Evolutionary conservation across 495 filamentous ascomycete genomes (phyloP), one percentile per base, ranked within the genome.

Genomic region (Penicillium salamii): DNA sequence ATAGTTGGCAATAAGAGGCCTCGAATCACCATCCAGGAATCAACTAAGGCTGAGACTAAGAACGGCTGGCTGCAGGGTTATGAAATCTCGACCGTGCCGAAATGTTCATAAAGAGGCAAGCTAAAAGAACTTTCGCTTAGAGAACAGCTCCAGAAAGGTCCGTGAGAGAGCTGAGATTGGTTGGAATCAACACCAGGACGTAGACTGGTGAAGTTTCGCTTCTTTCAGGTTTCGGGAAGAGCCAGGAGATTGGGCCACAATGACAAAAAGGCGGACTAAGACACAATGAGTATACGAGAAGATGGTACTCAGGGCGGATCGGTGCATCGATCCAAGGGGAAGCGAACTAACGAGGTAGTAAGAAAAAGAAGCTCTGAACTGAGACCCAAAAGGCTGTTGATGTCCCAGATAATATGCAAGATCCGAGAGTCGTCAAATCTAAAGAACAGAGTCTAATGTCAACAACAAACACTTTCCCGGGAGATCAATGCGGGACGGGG

Each of bases 41-140:
- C 34, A 49, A 61, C 55, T 38, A 46, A 57, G 44, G 42, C 59
- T 62, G 65, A 66, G 43, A 67, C 57, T 55, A 53, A 50, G 26
- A 45, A 61, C 62, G 70, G 67, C 44, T 67, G 54, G 63, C 63
- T 74, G 71, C 69, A 74, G 71, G 38, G 55, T 39, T 36, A 38
- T 61, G 49, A 60, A 41, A 61, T 57, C 32, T 48, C 53, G 43
- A 46, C 43, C 14, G 57, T 64, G 59, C 37, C 52, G 49, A 62
- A 52, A 53, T 43, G 34, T 59, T 65, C 49, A 52, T 59, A 46
- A 52, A 68, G 52, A 52, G 46, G 23, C 3, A 50, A 26, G 26
- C 28, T 7, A 17, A 43, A 50, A 52, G 50, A 44, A 50, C 31
- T 46, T 47, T 61, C 52, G 56, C 57, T 61, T 55, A 28, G 42